phyloP scores from a whole-genome alignment of 2,329 filamentous ascomycete genomes.

The Scedosporium boydii region DNA sequence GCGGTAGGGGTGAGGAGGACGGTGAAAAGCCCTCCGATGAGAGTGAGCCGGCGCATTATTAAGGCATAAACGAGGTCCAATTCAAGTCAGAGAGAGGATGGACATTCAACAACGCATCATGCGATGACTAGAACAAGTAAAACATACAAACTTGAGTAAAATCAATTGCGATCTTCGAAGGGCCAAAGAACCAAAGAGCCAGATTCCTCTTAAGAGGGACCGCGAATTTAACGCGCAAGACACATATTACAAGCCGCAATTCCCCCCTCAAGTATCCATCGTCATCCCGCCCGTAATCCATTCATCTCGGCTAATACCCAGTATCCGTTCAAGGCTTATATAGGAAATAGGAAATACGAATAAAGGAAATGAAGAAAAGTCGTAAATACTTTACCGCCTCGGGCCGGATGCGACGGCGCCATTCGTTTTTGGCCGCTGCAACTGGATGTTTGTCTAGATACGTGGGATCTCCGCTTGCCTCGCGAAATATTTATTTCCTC shows the following conservation, averaged over 20 bases:
- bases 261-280: neutral
- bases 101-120: neutral
- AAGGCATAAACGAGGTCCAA: neutral
- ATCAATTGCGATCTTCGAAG: neutral
- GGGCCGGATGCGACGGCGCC: too few species aligned
- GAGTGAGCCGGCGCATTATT: neutral
- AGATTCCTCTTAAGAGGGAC: neutral
- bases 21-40: neutral
- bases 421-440: too few species aligned
- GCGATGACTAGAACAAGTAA: neutral
- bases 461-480: too few species aligned
- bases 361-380: too few species aligned
- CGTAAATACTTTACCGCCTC: too few species aligned
- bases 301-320: neutral
- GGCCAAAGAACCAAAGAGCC: neutral
- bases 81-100: neutral
- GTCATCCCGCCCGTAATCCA: neutral
- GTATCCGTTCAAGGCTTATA: neutral
- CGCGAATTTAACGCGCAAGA: neutral
- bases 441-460: too few species aligned
- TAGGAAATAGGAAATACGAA: too few species aligned
- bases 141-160: neutral
- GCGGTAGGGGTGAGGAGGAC: neutral
- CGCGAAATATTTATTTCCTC: too few species aligned
- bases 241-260: neutral